phyloP scores from a whole-genome alignment of 441 rosid genomes.

The Erysimum cheiri region DNA sequence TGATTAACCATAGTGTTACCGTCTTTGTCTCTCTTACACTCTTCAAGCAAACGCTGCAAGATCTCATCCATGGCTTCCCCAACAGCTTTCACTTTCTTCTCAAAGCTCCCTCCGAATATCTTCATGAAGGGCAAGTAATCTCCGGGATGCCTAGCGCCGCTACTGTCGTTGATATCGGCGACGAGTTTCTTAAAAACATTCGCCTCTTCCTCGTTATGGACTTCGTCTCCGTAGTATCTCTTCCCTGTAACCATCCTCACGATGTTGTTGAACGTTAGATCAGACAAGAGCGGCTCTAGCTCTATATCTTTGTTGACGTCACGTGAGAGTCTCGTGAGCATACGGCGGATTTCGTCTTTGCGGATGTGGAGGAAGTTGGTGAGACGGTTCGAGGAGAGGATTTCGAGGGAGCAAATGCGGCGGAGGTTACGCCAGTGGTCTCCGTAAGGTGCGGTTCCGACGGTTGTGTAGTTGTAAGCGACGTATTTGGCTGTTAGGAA shows the following conservation, averaged over 20 bases:
- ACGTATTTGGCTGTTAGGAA: slow-evolving; percentile 34
- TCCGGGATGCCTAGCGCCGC: slow-evolving; percentile 46
- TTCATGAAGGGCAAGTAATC: slow-evolving; percentile 59
- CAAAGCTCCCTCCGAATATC: slow-evolving; percentile 39
- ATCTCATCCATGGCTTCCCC: slow-evolving; percentile 44
- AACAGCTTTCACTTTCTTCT: slow-evolving; percentile 41
- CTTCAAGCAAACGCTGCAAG: slow-evolving; percentile 56
- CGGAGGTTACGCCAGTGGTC: slow-evolving; percentile 44
- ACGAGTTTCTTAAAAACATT: slow-evolving; percentile 36
- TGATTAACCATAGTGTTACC: slow-evolving; percentile 58
- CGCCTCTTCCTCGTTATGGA: slow-evolving; percentile 40
- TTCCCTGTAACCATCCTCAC: slow-evolving; percentile 45
- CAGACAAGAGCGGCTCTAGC: slow-evolving; percentile 29
- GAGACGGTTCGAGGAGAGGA: slow-evolving; percentile 37
- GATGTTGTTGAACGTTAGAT: slow-evolving; percentile 45
- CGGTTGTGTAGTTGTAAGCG: slow-evolving; percentile 40
- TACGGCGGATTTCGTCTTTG: slow-evolving; percentile 39
- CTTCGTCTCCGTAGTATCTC: slow-evolving; percentile 41
- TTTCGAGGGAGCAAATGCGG: slow-evolving; percentile 37
- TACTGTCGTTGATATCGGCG: slow-evolving; percentile 28
- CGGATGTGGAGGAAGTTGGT: slow-evolving; percentile 34
- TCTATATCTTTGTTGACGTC: slow-evolving; percentile 10
- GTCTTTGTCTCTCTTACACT: slow-evolving; percentile 38
- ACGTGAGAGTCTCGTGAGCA: slow-evolving; percentile 42
- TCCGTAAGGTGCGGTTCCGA: slow-evolving; percentile 35